A percentile compares a stretch with the other conserved stretches of the same genome.
Conservation (phyloP, 2,329 filamentous ascomycete genomes). For the Ascochyta lentis region DNA sequence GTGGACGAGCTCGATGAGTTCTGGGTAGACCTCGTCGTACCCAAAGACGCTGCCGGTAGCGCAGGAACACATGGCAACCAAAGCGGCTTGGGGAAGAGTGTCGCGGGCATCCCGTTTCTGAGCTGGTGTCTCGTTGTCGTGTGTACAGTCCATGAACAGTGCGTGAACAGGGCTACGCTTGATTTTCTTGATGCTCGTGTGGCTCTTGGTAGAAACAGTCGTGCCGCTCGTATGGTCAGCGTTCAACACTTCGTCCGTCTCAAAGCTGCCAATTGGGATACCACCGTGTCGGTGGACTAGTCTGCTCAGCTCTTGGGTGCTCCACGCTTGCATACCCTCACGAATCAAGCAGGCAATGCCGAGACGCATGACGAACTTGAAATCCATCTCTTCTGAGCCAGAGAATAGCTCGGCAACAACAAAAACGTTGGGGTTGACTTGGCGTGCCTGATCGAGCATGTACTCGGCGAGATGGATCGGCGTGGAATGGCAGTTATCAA, state of each 20-base stretch:
- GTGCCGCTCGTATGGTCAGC: slow-evolving; percentile 55
- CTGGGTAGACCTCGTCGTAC: slow-evolving; percentile 95
- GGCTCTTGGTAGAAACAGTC: slow-evolving; percentile 18
- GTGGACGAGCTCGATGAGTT: slow-evolving; percentile 88
- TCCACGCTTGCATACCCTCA: slow-evolving; percentile 99
- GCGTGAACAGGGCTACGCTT: slow-evolving; percentile 89
- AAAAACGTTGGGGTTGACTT: slow-evolving; percentile 84
- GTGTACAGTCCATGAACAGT: slow-evolving; percentile 98
- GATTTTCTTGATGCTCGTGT: slow-evolving; percentile 78
- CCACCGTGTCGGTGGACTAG: slow-evolving; percentile 94
- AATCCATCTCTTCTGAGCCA: slow-evolving; percentile 94
- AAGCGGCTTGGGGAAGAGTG: slow-evolving; percentile 89
- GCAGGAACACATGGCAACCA: slow-evolving; percentile 95
- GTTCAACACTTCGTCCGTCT: slow-evolving; percentile 83
- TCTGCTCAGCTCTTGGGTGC: slow-evolving; percentile 87
- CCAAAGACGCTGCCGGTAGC: slow-evolving; percentile 97
- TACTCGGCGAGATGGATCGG: slow-evolving; percentile 94
- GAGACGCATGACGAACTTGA: slow-evolving; percentile 90
- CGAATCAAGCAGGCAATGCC: slow-evolving; percentile 91
- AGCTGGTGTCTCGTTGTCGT: slow-evolving; percentile 95
- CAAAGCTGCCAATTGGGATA: slow-evolving; percentile 94
- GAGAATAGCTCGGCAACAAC: slow-evolving; percentile 96
- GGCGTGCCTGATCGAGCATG: slow-evolving; percentile 90
- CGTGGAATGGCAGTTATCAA: slow-evolving; percentile 98
- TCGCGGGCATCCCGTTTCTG: slow-evolving; percentile 95